Conservation (phyloP, 441 rosid species). For the Viola pubescens region DNA sequence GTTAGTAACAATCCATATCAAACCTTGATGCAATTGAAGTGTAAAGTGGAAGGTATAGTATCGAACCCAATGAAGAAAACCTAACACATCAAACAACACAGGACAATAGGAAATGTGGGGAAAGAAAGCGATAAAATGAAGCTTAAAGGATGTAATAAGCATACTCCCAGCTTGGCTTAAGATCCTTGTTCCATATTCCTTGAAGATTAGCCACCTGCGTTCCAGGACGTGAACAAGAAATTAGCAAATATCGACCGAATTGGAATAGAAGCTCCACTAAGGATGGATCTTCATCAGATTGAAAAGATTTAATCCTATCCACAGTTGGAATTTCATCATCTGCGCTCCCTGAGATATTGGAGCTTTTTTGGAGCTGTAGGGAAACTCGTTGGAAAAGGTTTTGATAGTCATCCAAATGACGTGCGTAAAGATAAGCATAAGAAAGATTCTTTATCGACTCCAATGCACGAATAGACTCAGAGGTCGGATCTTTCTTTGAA, state of each 20-base stretch:
- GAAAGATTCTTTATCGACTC: conserved; percentile 38
- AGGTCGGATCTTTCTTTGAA: conserved; percentile 58
- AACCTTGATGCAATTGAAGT: neutral
- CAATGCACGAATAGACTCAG: conserved; percentile 39
- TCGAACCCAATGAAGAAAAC: neutral
- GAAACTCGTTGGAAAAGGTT: conserved; percentile 70
- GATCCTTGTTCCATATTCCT: conserved; percentile 85
- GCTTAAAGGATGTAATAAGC: conserved; percentile 19
- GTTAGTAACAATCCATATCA: conserved; percentile 2
- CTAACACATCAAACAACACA: neutral
- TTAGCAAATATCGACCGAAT: conserved; percentile 85
- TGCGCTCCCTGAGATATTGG: conserved; percentile 15
- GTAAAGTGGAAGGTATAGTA: neutral
- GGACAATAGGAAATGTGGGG: neutral
- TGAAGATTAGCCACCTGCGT: conserved; percentile 88
- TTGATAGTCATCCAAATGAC: conserved; percentile 67
- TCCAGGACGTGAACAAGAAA: conserved; percentile 82
- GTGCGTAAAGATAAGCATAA: conserved; percentile 54
- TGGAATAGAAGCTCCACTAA: conserved; percentile 83
- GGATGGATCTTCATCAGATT: conserved; percentile 71
- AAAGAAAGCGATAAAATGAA: neutral
- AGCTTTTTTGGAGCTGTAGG: conserved; percentile 47
- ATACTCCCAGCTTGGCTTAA: conserved; percentile 84
- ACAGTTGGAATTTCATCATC: conserved; percentile 46
- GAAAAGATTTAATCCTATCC: conserved; percentile 77